These are phyloP conservation scores for Candida maris DNA, from an alignment of 805 yeast genomes.

Conservation along the genomic window DNA sequence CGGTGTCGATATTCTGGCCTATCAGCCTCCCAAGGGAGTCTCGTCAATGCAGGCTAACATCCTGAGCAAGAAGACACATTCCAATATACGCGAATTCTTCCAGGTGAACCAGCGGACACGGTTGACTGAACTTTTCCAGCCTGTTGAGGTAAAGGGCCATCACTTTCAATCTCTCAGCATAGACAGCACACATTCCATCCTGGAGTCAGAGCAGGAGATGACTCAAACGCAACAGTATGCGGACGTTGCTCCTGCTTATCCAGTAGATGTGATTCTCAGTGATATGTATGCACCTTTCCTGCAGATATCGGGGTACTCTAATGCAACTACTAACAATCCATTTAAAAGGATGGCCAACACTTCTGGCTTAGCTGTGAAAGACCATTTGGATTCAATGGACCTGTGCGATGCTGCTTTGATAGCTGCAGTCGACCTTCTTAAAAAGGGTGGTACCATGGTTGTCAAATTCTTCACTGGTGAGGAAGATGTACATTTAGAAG, in stretches of 20 bases:
- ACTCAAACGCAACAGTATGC: constrained; percentile 7
- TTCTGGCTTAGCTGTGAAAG: constrained; percentile 74
- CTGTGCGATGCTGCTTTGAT: constrained; percentile 88
- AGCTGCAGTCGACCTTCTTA: constrained; percentile 66
- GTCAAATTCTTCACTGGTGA: constrained; percentile 84
- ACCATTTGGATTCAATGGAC: constrained; percentile 84
- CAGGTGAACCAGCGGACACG: constrained; percentile 29
- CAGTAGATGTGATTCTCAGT: constrained; percentile 68
- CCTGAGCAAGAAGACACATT: constrained; percentile 62
- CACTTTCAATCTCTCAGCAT: constrained; percentile 9
- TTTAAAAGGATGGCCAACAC: constrained; percentile 92
- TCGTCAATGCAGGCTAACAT: constrained; percentile 84
- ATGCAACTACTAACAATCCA: constrained; percentile 70
- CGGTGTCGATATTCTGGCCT: constrained; percentile 80
- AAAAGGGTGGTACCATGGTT: constrained; percentile 66
- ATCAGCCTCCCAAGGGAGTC: constrained; percentile 77
- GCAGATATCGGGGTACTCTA: constrained; percentile 48
- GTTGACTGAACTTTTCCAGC: constrained; percentile 7
- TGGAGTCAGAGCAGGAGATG: constrained; percentile 17
- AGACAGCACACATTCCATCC: constrained; percentile 13
- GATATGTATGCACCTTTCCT: constrained; percentile 77
- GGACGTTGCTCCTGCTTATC: constrained; percentile 31
- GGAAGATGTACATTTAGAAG: constrained; percentile 66
- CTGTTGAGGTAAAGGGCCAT: constrained; percentile 16
- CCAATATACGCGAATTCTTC: constrained; percentile 50